These are phyloP conservation scores for Pichia deserticola DNA, from an alignment of 805 yeast genomes.

Conservation along the genomic window DNA sequence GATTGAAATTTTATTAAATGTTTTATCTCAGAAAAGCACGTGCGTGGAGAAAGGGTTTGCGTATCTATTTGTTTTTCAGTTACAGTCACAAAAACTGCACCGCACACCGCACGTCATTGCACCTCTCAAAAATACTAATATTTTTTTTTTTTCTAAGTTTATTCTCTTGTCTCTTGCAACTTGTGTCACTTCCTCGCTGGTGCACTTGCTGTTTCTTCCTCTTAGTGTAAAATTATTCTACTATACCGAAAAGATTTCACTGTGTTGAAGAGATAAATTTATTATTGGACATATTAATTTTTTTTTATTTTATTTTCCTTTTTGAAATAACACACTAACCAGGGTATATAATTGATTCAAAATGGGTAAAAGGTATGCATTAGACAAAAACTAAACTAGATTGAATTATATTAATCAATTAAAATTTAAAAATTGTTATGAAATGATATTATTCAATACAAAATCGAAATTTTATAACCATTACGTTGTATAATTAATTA, in stretches of 20 bases:
- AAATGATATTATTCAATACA: no score
- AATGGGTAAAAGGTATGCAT: conserved; percentile 46
- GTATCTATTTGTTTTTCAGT: not conserved
- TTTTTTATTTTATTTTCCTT: not conserved
- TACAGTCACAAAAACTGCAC: no score
- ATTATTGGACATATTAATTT: not conserved
- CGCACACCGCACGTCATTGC: not conserved
- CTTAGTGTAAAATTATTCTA: not conserved
- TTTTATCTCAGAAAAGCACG: not conserved
- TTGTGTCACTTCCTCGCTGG: not conserved
- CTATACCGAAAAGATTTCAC: conserved; percentile 3
- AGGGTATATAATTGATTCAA: conserved; percentile 23
- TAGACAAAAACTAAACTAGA: not conserved
- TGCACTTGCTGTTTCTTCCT: not conserved
- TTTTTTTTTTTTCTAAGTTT: no score
- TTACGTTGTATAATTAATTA: no score
- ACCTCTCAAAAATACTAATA: not conserved
- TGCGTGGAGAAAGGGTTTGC: not conserved
- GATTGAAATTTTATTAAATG: no score
- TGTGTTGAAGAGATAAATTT: not conserved
- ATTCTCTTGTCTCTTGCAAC: not conserved
- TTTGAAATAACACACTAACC: conserved; percentile 1
- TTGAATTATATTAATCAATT: no score
- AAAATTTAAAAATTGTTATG: no score
- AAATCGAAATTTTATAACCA: no score